Conservation (phyloP, 441 rosid species). For the Manihot esculenta region DNA sequence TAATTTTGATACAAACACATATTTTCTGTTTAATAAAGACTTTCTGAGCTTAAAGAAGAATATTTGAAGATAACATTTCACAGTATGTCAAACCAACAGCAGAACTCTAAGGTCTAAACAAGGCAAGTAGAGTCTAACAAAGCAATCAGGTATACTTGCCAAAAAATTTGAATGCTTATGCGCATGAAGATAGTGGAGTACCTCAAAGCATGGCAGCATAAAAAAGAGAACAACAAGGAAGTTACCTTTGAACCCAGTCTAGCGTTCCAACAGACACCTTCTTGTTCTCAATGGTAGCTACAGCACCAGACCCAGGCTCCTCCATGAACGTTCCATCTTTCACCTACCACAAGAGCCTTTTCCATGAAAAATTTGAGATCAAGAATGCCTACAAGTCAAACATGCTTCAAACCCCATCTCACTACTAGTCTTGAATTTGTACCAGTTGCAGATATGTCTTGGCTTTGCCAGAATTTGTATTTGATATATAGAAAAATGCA, state of each 20-base stretch:
- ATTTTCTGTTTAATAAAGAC: background rate
- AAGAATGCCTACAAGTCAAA: background rate
- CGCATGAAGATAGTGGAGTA: background rate
- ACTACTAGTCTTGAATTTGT: background rate
- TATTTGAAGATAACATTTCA: background rate
- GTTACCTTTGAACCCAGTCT: conserved; percentile 91
- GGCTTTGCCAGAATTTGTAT: background rate
- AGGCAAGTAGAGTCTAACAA: too few species aligned
- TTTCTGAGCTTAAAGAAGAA: background rate
- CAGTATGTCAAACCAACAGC: too few species aligned
- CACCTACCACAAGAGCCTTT: conserved; percentile 46
- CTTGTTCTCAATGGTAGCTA: conserved; percentile 60
- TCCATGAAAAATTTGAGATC: conserved; percentile 7
- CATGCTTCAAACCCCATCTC: background rate
- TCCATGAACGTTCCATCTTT: conserved; percentile 81
- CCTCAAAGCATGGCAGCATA: background rate
- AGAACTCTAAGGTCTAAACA: background rate
- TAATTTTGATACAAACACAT: background rate
- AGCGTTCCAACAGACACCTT: conserved; percentile 87
- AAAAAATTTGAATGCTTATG: conserved; percentile 4
- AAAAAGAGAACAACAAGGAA: background rate
- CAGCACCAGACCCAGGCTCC: conserved; percentile 96
- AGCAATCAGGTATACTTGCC: background rate
- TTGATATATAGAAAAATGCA: background rate
- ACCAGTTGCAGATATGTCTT: background rate